Conservation (phyloP, 1,284 basidiomycete species). For the Cystobasidium sp. region DNA sequence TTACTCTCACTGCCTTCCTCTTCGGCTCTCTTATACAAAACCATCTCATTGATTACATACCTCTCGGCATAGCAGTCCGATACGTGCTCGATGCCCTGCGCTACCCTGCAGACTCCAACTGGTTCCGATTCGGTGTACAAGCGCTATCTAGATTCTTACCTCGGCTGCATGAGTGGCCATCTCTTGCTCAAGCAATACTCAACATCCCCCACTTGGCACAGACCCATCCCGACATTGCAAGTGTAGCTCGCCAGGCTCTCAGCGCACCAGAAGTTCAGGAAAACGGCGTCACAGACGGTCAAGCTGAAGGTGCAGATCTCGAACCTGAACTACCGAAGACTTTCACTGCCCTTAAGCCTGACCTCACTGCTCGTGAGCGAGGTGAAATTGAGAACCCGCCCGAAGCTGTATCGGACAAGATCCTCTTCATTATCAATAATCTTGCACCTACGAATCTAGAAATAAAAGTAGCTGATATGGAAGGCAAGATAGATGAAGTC, state of each 20-base stretch:
- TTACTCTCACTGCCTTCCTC: constrained; percentile 93
- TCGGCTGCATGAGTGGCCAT: constrained; percentile 89
- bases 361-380: constrained; percentile 56
- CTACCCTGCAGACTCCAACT: constrained; percentile 84
- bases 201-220: constrained; percentile 86
- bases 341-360: constrained; percentile 58
- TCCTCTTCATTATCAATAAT: constrained; percentile 98
- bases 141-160: constrained; percentile 86
- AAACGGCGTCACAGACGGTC: constrained; percentile 56
- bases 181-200: constrained; percentile 85
- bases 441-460: constrained; percentile 93
- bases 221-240: constrained; percentile 80
- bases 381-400: constrained; percentile 69
- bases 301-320: constrained; percentile 58
- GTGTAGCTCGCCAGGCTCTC: constrained; percentile 73
- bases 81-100: constrained; percentile 94
- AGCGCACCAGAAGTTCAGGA: constrained; percentile 59
- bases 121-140: constrained; percentile 95
- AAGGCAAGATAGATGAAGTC: constrained; percentile 74
- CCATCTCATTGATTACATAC: constrained; percentile 90
- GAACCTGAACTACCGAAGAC: constrained; percentile 57
- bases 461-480: constrained; percentile 80
- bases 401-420: constrained; percentile 88
- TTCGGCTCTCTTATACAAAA: constrained; percentile 96
- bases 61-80: constrained; percentile 94